These are phyloP conservation scores for Aspergillus mulundensis DNA, from an alignment of 495 filamentous ascomycete species.

Conservation along the genomic window DNA sequence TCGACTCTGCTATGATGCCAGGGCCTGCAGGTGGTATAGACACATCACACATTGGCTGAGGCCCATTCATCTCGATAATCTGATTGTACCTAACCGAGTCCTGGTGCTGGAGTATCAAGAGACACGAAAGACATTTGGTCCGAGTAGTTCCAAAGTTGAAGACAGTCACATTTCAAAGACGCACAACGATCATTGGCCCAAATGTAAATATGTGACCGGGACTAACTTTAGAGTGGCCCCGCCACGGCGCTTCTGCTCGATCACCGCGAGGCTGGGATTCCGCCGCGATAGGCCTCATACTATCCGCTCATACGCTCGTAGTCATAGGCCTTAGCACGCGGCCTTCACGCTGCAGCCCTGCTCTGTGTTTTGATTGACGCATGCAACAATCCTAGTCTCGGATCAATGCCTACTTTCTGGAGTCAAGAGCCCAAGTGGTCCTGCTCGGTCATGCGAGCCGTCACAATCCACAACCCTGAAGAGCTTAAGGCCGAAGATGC, in stretches of 20 bases:
- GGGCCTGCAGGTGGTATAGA: neutral
- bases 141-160: neutral
- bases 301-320: neutral
- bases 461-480: neutral
- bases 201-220: neutral
- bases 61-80: neutral
- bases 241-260: slow-evolving; percentile 22
- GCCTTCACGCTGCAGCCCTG: slow-evolving; percentile 7
- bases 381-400: slow-evolving; percentile 6
- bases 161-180: neutral
- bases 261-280: slow-evolving; percentile 5
- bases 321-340: no score
- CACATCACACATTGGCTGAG: neutral
- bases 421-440: neutral
- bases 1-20: neutral
- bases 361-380: slow-evolving; percentile 7
- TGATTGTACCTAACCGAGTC: neutral
- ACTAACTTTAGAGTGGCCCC: slow-evolving; percentile 15
- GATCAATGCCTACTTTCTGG: neutral
- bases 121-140: no score
- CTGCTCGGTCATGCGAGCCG: slow-evolving; percentile 10
- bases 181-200: neutral
- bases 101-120: no score
- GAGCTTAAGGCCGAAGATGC: neutral
- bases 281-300: neutral